phyloP scores from a whole-genome alignment of 2,329 filamentous ascomycete species.

The Phoma herbarum region DNA sequence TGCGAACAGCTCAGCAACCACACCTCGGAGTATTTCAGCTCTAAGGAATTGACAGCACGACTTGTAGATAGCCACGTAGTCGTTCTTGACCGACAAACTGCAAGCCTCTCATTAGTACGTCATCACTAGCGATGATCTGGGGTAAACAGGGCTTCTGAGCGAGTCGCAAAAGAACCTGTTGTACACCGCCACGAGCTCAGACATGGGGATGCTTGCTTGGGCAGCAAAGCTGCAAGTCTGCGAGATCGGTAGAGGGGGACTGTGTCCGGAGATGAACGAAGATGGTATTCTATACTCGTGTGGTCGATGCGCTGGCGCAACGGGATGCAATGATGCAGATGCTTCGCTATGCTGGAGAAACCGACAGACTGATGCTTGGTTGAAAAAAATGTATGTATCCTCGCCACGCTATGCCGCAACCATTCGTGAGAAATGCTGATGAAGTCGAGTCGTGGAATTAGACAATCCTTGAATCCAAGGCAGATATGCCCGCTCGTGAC shows the following conservation, averaged over 20 bases:
- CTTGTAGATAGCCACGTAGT: conserved; percentile 39
- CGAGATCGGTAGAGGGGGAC: conserved; percentile 27
- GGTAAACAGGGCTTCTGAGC: conserved; percentile 35
- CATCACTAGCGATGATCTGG: conserved; percentile 35
- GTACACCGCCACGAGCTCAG: conserved; percentile 40
- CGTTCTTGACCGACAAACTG: conserved; percentile 34
- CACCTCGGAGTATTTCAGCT: conserved; percentile 9
- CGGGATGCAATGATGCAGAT: conserved; percentile 30
- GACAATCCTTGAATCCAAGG: conserved; percentile 6
- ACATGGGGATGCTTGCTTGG: conserved; percentile 34
- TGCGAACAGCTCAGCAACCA: conserved; percentile 37
- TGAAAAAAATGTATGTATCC: conserved; percentile 31
- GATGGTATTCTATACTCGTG: conserved; percentile 26
- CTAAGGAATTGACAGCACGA: conserved; percentile 33
- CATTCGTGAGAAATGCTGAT: conserved; percentile 23
- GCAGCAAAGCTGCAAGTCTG: conserved; percentile 23
- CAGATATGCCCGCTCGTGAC: conserved; percentile 35
- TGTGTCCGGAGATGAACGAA: conserved; percentile 27
- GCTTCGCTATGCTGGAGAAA: conserved; percentile 26
- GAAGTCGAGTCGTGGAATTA: conserved; percentile 7
- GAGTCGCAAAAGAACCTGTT: conserved; percentile 24
- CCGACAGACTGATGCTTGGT: conserved; percentile 26
- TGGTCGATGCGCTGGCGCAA: conserved; percentile 25
- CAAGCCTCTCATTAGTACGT: conserved; percentile 39
- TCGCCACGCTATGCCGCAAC: conserved; percentile 37